Evolutionary conservation across 2,329 filamentous ascomycete species (phyloP), one percentile per base, ranked within the genome.

Genomic region (Calonectria honghensis): DNA sequence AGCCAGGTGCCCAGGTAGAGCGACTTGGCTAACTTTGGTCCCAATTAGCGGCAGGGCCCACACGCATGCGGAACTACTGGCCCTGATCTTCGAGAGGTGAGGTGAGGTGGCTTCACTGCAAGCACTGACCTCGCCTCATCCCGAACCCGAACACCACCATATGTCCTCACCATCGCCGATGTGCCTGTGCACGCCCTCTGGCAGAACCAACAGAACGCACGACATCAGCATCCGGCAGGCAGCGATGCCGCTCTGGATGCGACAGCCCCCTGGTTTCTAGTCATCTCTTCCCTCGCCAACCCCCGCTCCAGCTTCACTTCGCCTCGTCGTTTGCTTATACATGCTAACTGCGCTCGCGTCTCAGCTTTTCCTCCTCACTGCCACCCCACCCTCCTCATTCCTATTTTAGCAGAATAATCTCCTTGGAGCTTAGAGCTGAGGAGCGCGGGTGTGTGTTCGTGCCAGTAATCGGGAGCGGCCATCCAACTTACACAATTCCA

Each of bases 401-500:
- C 32, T 10, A 13, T 61, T 66, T 61, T 11, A 52, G 45, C 41
- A 54, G 31, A 51, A 20, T 66, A 4, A 18, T 20, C 20, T 65
- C 20, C 61, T 45, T 54, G 16, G 35, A 32, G 29, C 24, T 29
- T 31, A 52, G 41, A 57, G 29, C 18, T 27, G 14, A 45, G 32
- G 6, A 24, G 48, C 29, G 39, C 27, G 39, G 41, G 67, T 69
- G 27, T 39, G 41, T 32, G 45, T 50, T 24, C 31, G 41, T 32
- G 6, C 67, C 61, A 66, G 57, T 6, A 41, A 31, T 41, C 35
- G 13, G 35, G 57, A 65, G 72, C 32, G 50, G 65, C 61, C 52
- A 70, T 70, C 59, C 67, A 61, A 61, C 61, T 73, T 73, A 73
- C 72, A 70, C 67, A 70, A 70, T 67, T 70, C 41, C 67, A 70